These are phyloP conservation scores for Euryodendron excelsum DNA, from an alignment of 148 eudicot species.

Conservation along the genomic window DNA sequence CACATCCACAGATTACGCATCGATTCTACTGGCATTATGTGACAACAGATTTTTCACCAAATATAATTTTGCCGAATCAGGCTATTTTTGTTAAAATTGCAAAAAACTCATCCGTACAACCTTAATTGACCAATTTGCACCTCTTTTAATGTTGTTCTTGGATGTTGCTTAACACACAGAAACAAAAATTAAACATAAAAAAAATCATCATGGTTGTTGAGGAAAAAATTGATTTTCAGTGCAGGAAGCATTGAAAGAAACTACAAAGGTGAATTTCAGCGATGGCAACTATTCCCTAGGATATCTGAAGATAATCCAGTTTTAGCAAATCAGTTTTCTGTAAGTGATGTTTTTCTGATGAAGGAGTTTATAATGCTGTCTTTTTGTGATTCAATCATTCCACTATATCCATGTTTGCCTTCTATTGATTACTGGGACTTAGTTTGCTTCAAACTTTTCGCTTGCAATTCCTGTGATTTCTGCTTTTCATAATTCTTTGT, in stretches of 20 bases:
- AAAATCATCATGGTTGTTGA: background rate
- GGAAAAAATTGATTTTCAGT: constrained; percentile 35
- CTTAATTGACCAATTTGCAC: background rate
- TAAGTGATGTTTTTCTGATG: constrained; percentile 36
- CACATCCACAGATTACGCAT: background rate
- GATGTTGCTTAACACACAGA: constrained; percentile 6
- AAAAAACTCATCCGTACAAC: background rate
- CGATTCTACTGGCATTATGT: constrained; percentile 6
- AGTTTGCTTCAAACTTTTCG: background rate
- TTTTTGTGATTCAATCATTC: background rate
- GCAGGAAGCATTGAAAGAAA: constrained; percentile 99
- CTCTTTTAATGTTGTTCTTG: background rate
- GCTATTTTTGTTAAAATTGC: no score
- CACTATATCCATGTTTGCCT: background rate
- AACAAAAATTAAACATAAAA: background rate
- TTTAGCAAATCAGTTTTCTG: constrained; percentile 94
- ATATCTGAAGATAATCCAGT: constrained; percentile 85
- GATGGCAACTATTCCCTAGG: constrained; percentile 87
- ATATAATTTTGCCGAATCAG: no score
- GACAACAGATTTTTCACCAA: background rate
- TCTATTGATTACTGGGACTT: background rate
- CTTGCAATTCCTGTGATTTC: background rate
- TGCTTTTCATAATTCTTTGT: background rate
- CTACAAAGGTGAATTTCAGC: constrained; percentile 88
- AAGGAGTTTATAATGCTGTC: background rate